Evolutionary conservation across 2,329 filamentous ascomycete species (phyloP).

Genomic region (Beauveria asiatica): DNA sequence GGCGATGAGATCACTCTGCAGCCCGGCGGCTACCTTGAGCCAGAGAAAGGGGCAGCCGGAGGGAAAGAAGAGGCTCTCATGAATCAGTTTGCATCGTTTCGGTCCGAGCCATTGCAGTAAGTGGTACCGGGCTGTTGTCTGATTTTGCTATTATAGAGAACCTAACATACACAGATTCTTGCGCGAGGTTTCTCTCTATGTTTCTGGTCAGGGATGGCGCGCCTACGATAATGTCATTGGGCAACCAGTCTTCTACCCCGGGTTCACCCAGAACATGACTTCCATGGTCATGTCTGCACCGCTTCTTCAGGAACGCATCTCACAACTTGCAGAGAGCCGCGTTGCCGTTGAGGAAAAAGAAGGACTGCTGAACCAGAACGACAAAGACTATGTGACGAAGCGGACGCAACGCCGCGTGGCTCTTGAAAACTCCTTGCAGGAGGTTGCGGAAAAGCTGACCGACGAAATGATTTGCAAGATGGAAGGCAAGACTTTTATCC

Average conservation of each 20-base stretch:
- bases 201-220: conserved; percentile 90
- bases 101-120: conserved; percentile 56
- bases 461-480: conserved; percentile 99
- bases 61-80: conserved; percentile 61
- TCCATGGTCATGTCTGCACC: conserved; percentile 64
- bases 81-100: conserved; percentile 80
- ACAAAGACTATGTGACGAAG: conserved; percentile 43
- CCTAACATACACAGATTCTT: conserved; percentile 56
- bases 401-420: conserved; percentile 48
- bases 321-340: conserved; percentile 65
- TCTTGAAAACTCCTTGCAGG: conserved; percentile 63
- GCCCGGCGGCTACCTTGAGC: conserved; percentile 58
- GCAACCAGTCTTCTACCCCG: conserved; percentile 85
- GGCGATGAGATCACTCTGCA: conserved; percentile 68
- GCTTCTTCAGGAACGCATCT: conserved; percentile 65
- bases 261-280: conserved; percentile 89
- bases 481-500: conserved; percentile 87
- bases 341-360: conserved; percentile 69
- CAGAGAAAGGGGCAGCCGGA: conserved; percentile 36
- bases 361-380: conserved; percentile 52
- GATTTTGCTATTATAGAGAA: no score
- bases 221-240: conserved; percentile 87
- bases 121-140: not conserved
- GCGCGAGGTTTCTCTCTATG: conserved; percentile 85
- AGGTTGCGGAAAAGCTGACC: conserved; percentile 79